Evolutionary conservation across 108 stramenopile genomes (phyloP).

Genomic region (Nitzschia sp.): DNA sequence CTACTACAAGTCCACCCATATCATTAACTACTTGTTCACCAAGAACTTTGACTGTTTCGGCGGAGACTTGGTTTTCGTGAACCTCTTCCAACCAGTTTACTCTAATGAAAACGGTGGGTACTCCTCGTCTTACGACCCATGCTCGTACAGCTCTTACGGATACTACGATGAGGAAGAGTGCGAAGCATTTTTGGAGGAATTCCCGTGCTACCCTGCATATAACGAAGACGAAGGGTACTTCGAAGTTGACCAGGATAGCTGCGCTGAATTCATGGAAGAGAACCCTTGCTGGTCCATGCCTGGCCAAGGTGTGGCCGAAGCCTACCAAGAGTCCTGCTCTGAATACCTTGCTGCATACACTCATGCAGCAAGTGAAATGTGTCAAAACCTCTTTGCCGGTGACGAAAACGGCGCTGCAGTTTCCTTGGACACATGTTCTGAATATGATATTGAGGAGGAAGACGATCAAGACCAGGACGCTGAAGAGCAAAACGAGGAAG

Average conservation of each 20-base stretch:
- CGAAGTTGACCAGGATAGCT: conserved; percentile 2
- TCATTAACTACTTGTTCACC: conserved; percentile 20
- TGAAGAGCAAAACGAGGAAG: neutral
- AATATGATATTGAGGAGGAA: neutral
- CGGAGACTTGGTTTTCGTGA: conserved; percentile 13
- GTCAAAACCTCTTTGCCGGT: neutral
- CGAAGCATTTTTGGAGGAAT: neutral
- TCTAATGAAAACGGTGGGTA: neutral
- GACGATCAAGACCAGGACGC: neutral
- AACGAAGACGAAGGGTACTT: conserved; percentile 6
- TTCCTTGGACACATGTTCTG: neutral
- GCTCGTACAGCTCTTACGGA: neutral
- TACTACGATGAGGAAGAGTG: conserved; percentile 5
- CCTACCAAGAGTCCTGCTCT: neutral
- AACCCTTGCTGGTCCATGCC: conserved; percentile 17
- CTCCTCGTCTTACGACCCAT: neutral
- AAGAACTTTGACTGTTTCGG: conserved; percentile 13
- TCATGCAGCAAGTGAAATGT: neutral
- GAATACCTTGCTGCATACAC: conserved; percentile 9
- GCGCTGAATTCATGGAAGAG: conserved; percentile 15
- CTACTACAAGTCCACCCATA: conserved; percentile 1
- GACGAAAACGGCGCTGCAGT: neutral
- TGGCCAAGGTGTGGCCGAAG: neutral
- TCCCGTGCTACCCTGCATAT: conserved; percentile 1
- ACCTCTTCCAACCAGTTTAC: conserved; percentile 13